Evolutionary conservation across 495 filamentous ascomycete species (phyloP), one percentile per base, ranked within the genome.

Genomic region (Penicillium coprophilum): DNA sequence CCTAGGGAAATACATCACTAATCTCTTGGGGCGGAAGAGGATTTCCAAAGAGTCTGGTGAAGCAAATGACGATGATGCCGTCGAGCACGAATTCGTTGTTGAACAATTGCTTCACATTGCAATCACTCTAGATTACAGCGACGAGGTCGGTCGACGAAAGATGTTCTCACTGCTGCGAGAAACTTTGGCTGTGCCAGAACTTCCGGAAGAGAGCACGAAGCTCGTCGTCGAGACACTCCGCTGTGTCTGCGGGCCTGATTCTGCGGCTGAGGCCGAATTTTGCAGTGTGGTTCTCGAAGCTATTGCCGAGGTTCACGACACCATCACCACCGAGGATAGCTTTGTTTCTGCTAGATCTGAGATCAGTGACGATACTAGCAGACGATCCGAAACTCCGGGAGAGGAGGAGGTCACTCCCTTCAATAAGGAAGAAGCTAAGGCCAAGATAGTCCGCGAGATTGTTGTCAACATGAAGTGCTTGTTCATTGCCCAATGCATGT

Each of bases 401-500:
- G 63, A 64, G n/a, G 74, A 75, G 2, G 70, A 74, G 5, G 80
- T 80, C 21, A 64, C 63, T 4, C 71, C 71, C 6, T 77, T 83
- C 48, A 83, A 81, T 46, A 87, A 87, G 62, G 89, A 91, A 62
- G 86, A 88, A 48, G 86, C 86, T 8, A 87, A 91, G 66, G 82
- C 82, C 12, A 96, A 92, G 72, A 86, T 91, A 3, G 80, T 97
- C 54, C 82, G 81, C 53, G 91, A 96, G 69, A 92, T 97, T 67
- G 85, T 96, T 77, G 87, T 97, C 64, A 97, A 97, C 76, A 90
- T 96, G 85, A 97, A 97, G 70, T 97, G 94, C 74, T 81, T 99
- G 34, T 90, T 97, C 65, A 96, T 99, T 61, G 92, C 95, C 21
- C 91, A 95, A 63, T 97, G 91, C 78, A 96, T 96, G 92, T 80